Evolutionary conservation across 768 basidiomycete genomes (phyloP).

Genomic region (Mycena rebaudengoi): DNA sequence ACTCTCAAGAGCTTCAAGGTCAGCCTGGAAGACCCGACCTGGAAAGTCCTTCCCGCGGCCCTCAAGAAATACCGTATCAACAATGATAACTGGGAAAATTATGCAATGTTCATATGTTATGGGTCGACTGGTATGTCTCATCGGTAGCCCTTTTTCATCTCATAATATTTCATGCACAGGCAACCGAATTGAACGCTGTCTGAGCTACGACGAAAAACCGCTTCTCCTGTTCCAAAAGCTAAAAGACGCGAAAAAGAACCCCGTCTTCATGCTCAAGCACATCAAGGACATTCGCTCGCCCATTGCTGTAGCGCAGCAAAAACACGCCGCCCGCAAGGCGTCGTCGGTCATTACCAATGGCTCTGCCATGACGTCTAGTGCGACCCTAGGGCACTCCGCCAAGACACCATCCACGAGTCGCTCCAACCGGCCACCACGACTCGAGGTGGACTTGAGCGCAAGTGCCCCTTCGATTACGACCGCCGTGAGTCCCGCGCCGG

Average conservation of each 20-base stretch:
- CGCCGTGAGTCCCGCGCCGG: slow-evolving; percentile 70
- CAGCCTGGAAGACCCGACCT: slow-evolving; percentile 96
- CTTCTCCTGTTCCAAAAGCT: slow-evolving; percentile 95
- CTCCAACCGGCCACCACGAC: slow-evolving; percentile 69
- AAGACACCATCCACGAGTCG: slow-evolving; percentile 50
- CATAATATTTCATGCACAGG: slow-evolving; percentile 44
- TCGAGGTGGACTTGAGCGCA: slow-evolving; percentile 72
- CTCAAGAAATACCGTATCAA: slow-evolving; percentile 99
- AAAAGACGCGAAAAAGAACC: slow-evolving; percentile 97
- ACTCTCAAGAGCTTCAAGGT: slow-evolving; percentile 97
- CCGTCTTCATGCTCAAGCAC: slow-evolving; percentile 98
- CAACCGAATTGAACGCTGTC: slow-evolving; percentile 88
- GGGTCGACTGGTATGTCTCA: slow-evolving; percentile 79
- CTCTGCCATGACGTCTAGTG: slow-evolving; percentile 43
- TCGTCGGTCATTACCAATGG: slow-evolving; percentile 61
- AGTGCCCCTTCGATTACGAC: slow-evolving; percentile 53
- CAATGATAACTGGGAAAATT: slow-evolving; percentile 98
- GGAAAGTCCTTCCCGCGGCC: slow-evolving; percentile 97
- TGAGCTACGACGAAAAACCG: slow-evolving; percentile 98
- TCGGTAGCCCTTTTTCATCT: background rate
- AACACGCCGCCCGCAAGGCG: slow-evolving; percentile 90
- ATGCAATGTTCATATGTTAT: slow-evolving; percentile 99
- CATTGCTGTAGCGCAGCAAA: slow-evolving; percentile 95
- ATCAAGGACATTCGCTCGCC: slow-evolving; percentile 98
- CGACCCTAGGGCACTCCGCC: slow-evolving; percentile 52